Evolutionary conservation across 805 yeast species (phyloP), one percentile per base, ranked within the genome.

Genomic region (Kazachstania viticola): DNA sequence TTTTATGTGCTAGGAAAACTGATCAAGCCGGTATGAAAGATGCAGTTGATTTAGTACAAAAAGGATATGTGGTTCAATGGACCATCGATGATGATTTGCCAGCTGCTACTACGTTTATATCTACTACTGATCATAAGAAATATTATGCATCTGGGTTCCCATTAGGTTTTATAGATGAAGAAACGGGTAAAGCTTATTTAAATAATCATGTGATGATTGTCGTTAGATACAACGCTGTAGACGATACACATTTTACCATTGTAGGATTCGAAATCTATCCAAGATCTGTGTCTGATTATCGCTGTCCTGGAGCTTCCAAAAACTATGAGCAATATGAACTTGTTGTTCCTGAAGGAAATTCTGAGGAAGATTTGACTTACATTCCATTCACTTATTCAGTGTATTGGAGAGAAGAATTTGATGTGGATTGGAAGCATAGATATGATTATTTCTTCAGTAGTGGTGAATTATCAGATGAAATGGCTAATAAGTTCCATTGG

Each of bases 191-290:
- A 30, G 61, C 75, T 4, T 79, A 71, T 48, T 39, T 84, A 19
- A 73, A 85, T 54, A 84, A 82, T 50, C 95, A 85, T 51, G 74
- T 79, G 8, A 79, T 79, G 78, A 46, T 84, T 33, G 88, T 85
- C 11, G 65, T 84, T 27, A 67, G 94, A 46, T 80, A 73, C 58
- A 79, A 82, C 43, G 59, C 60, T 30, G 62, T 68, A 37, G 54
- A 62, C 48, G 58, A 62, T 21, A 56, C 58, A 13, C 54, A 58
- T 30, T 62, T 67, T 40, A 65, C 81, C 3, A 81, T 84, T 44
- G 94, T 84, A 14, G 95, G 94, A 0, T 80, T 85, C 44, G 95
- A 84, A 57, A 81, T 83, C 11, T 84, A 84, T 49, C 95, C 95
- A 9, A 77, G 73, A 50, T 79, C 91, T 33, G 87, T 80, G 9